Evolutionary conservation across 129 eudicot genomes (phyloP), one percentile per base, ranked within the genome.

Genomic region (Calendula officinalis): DNA sequence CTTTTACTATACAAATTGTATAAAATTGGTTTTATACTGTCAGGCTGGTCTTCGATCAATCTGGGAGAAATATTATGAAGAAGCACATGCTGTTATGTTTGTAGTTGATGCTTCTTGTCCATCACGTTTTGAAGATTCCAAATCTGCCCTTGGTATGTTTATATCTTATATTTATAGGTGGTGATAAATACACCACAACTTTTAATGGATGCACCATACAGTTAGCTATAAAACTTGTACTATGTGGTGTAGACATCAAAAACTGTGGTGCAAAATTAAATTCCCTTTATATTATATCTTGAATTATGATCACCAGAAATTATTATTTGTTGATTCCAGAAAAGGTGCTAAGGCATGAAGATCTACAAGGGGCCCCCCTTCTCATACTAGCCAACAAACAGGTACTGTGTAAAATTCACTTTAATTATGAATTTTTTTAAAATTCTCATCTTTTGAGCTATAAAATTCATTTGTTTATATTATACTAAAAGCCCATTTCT

Each of bases 41-140:
- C 82, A 92, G 99, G 79, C 86, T 76, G 99, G 99, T 77, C 96
- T 92, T 77, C 96, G 99, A n/a, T 92, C 99, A 32, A 92, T 92
- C 49, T 92, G 99, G 99, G 99, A 92, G 70, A 92, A 92, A 70
- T 92, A 92, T 81, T 92, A 92, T 76, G 99, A 92, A 68, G 99
- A 92, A 80, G 95, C 99, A 41, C 99, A 92, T 88, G 99, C 96
- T 64, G 92, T 92, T 30, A 69, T 92, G 38, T 92, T 76, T 79
- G 96, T 92, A 49, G 83, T 92, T 56, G 99, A 92, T 83, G 95
- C 96, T 39, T 82, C 91, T 66, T 73, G 75, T 67, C 99, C 99
- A 0, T 81, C 99, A 57, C 91, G 91, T 7, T 92, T 92, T 83
- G 99, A 92, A 80, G 99, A 92, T 65, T 83, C 96, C 10, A 92